A percentile compares a stretch with the other conserved stretches of the same genome.
These are phyloP conservation scores for Aspergillus nanangensis DNA, from an alignment of 495 filamentous ascomycete genomes.

Conservation along the genomic window DNA sequence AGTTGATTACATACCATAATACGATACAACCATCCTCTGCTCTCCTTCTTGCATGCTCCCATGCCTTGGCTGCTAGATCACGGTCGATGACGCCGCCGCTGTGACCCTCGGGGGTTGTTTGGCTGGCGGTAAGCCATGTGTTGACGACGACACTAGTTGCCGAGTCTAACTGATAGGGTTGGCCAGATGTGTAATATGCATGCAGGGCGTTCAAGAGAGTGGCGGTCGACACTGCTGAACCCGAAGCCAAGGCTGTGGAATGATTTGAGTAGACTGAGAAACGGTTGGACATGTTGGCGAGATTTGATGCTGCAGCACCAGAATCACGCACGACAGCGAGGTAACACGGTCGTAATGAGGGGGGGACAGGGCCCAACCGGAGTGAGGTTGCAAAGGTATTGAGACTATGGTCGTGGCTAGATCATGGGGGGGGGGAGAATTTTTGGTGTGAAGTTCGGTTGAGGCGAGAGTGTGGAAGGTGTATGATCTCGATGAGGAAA, in stretches of 20 bases:
- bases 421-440: no score
- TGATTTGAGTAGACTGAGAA: constrained; percentile 82
- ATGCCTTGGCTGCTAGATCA: constrained; percentile 75
- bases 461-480: no score
- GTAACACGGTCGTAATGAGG: neutral
- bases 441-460: no score
- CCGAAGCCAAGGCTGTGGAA: constrained; percentile 47
- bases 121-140: constrained; percentile 81
- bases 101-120: constrained; percentile 58
- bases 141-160: constrained; percentile 92
- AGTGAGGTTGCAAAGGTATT: no score
- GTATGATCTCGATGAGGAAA: neutral
- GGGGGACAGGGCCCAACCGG: neutral
- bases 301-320: neutral
- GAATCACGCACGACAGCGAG: neutral
- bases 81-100: constrained; percentile 74
- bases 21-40: constrained; percentile 95
- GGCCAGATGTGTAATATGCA: constrained; percentile 75
- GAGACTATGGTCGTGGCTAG: no score
- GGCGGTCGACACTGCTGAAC: constrained; percentile 59
- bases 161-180: constrained; percentile 82
- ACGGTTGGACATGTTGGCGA: constrained; percentile 64
- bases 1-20: constrained; percentile 58
- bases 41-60: constrained; percentile 93
- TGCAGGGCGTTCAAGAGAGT: constrained; percentile 89